Base-by-base conservation (phyloP, 768 basidiomycete genomes). In the Pleurotus djamor region DNA sequence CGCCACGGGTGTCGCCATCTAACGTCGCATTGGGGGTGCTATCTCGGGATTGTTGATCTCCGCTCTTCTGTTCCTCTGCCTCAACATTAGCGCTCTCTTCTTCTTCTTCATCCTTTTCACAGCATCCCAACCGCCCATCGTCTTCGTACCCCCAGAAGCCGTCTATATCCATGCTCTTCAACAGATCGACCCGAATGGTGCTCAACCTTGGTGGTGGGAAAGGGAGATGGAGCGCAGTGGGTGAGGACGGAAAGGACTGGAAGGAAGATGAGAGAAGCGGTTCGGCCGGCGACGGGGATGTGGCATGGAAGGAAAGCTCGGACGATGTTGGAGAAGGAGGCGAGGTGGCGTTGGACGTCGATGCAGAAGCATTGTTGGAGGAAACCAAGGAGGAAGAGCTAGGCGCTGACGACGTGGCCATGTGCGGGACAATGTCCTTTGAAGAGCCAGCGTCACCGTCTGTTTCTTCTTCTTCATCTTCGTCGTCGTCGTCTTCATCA, bases 101-200 rank as follows among this genome's bases (percentile, higher is more conserved):
- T 33, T 34, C 32, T 10, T 44, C 54, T 2, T 41, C 54, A 28
- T 32, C 13, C 37, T 7, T 41, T 2, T 38, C 54, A 38, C 35
- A 41, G n/a, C 34, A 38, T 17, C 45, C 45, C 45, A 16, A 52
- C 35, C 34, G 4, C 35, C 35, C 35, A 9, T 52, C 51, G 14
- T 33, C 41, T 9, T 56, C 54, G 5, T 34, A 41, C 16, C 54
- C 54, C 13, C 41, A 43, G 17, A 47, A 47, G n/a, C 44, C 54
- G 8, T 56, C 54, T 4, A 56, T 56, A 56, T 56, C 54, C 54
- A 56, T 56, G n/a, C 54, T 56, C 54, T 41, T 56, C 54, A 56
- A 44, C 17, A 56, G 21, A 2, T 41, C 54, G 6, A 56, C 54
- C 12, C 54, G 13, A 6, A 56, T 56, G 3, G 54, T 38, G 21